Evolutionary conservation across 1,284 basidiomycete species (phyloP).

Genomic region (Vanrija sp.): DNA sequence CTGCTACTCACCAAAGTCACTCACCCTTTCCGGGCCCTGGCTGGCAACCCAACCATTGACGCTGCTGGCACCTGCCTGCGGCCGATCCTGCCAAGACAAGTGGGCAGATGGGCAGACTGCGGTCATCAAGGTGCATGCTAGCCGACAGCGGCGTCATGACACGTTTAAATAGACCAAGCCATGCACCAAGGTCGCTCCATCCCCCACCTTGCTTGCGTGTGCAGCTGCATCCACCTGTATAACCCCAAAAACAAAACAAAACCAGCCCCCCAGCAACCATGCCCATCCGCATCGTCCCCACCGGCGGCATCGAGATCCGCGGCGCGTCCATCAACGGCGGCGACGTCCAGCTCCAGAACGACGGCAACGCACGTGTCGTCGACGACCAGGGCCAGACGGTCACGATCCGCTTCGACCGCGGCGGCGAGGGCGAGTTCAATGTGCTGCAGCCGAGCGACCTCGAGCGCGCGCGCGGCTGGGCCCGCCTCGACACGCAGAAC

Average conservation of each 20-base stretch:
- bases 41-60: too few relatives aligned
- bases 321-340: constrained; percentile 11
- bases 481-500: constrained; percentile 3
- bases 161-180: too few relatives aligned
- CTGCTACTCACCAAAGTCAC: too few relatives aligned
- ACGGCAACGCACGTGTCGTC: constrained; percentile 9
- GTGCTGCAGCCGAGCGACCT: constrained; percentile 2
- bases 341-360: constrained; percentile 4
- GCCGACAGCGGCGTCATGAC: not conserved
- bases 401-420: constrained; percentile 7
- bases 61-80: too few relatives aligned
- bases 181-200: too few relatives aligned
- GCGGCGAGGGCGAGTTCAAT: constrained; percentile 4
- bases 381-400: not conserved
- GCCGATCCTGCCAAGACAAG: too few relatives aligned
- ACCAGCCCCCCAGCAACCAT: constrained; percentile 1
- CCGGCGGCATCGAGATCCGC: constrained; percentile 13
- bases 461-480: constrained; percentile 14
- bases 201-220: constrained; percentile 15
- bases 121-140: too few relatives aligned
- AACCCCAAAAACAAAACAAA: not conserved
- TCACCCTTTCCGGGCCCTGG: too few relatives aligned
- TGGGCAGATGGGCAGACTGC: too few relatives aligned
- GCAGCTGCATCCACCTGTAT: constrained; percentile 15
- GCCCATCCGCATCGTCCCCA: constrained; percentile 10